phyloP scores from a whole-genome alignment of 768 basidiomycete genomes.

The Collybia mongolica region DNA sequence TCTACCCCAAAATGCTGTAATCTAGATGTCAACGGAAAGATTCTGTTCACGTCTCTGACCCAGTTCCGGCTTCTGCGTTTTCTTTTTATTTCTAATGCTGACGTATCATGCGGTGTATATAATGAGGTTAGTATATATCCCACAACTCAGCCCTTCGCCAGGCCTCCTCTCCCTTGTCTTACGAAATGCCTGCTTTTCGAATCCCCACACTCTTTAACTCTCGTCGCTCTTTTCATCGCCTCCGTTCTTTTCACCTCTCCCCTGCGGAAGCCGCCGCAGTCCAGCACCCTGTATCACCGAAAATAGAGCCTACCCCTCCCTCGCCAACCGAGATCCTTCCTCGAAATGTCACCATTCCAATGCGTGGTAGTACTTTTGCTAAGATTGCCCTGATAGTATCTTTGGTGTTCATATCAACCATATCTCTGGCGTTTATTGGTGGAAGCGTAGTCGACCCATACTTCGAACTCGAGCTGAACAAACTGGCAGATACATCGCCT shows the following conservation, averaged over 20 bases:
- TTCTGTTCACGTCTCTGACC: no score
- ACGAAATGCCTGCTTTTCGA: conserved; percentile 25
- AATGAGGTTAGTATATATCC: no score
- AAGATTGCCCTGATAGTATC: conserved; percentile 42
- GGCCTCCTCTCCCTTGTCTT: neutral
- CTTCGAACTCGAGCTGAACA: conserved; percentile 38
- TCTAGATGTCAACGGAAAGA: no score
- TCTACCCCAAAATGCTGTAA: no score
- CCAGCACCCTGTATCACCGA: conserved; percentile 13
- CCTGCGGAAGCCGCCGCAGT: conserved; percentile 18
- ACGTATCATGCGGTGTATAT: no score
- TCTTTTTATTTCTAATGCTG: no score
- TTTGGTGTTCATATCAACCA: conserved; percentile 43
- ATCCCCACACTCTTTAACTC: conserved; percentile 26
- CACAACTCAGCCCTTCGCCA: no score
- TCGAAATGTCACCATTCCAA: conserved; percentile 21
- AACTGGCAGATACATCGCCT: conserved; percentile 38
- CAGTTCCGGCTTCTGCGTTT: no score
- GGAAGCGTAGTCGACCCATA: conserved; percentile 37
- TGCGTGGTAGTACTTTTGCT: conserved; percentile 28
- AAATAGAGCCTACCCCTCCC: neutral
- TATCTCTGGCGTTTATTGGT: conserved; percentile 51
- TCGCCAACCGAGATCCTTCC: neutral
- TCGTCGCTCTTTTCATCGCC: conserved; percentile 34
- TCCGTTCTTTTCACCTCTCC: conserved; percentile 45